A percentile compares a stretch with the other conserved stretches of the same genome.
Conservation (phyloP, 192 early-diverging fungal species). For the Podila verticillata region DNA sequence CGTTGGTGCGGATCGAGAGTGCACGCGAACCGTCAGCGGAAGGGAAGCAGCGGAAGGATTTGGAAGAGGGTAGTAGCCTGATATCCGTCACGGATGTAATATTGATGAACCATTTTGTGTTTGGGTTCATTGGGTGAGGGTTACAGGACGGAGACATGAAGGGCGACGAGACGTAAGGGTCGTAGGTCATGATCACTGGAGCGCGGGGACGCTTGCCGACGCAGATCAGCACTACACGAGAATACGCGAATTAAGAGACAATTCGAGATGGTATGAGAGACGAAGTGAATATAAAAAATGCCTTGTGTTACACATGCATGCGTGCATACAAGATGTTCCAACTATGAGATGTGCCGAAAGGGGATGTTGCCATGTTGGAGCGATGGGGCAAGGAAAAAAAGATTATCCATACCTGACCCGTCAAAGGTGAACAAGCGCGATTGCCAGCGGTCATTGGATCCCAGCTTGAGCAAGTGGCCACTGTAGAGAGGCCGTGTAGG, state of each 20-base stretch:
- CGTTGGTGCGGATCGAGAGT: slow-evolving; percentile 21
- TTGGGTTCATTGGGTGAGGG: slow-evolving; percentile 27
- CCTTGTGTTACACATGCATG: too few relatives aligned
- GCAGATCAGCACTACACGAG: slow-evolving; percentile 19
- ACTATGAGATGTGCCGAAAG: neutral
- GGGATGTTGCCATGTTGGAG: neutral
- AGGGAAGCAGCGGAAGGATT: slow-evolving; percentile 12
- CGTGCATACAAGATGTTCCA: too few relatives aligned
- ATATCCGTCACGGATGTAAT: slow-evolving; percentile 14
- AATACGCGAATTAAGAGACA: neutral
- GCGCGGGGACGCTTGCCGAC: slow-evolving; percentile 24
- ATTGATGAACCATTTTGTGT: slow-evolving; percentile 42
- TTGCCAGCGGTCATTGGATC: slow-evolving; percentile 41
- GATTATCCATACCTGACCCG: slow-evolving; percentile 18
- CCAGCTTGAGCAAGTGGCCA: slow-evolving; percentile 25
- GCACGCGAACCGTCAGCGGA: neutral
- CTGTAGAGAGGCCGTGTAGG: slow-evolving; percentile 24
- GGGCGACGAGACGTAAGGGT: slow-evolving; percentile 37
- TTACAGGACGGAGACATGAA: slow-evolving; percentile 18
- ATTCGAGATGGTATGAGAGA: neutral
- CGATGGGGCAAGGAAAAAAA: neutral
- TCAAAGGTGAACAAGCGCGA: slow-evolving; percentile 47
- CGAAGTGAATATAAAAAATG: neutral
- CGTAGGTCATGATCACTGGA: slow-evolving; percentile 30
- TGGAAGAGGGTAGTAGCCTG: slow-evolving; percentile 9